These are phyloP conservation scores for Pleurotus sapidus DNA, from an alignment of 768 basidiomycete species.

Conservation along the genomic window DNA sequence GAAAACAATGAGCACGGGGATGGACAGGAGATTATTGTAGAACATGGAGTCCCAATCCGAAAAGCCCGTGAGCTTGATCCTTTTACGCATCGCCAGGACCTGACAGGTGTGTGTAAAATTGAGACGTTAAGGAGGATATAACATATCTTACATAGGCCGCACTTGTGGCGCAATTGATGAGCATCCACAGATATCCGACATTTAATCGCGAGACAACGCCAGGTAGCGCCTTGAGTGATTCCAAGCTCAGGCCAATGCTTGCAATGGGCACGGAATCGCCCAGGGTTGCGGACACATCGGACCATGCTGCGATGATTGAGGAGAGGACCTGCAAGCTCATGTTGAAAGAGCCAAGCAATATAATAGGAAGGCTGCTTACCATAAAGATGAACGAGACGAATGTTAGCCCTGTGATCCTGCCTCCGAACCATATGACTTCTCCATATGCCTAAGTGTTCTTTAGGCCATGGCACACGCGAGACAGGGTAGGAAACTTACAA, in stretches of 20 bases:
- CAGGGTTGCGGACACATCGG: conserved; percentile 63
- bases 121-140: conserved; percentile 8
- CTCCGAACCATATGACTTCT: conserved; percentile 96
- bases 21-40: conserved; percentile 95
- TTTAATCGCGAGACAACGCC: conserved; percentile 52
- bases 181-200: conserved; percentile 95
- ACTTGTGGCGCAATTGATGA: conserved; percentile 84
- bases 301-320: conserved; percentile 95
- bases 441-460: conserved; percentile 76
- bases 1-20: conserved; percentile 82
- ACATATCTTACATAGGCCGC: conserved; percentile 76
- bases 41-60: conserved; percentile 99
- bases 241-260: conserved; percentile 30
- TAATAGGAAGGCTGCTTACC: conserved; percentile 42
- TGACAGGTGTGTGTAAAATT: conserved; percentile 24
- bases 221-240: conserved; percentile 37
- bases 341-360: not conserved
- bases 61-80: conserved; percentile 93
- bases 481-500: conserved; percentile 49
- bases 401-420: conserved; percentile 82
- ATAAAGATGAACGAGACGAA: conserved; percentile 90
- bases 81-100: conserved; percentile 95
- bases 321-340: conserved; percentile 67
- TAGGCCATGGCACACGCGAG: not conserved
- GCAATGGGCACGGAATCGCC: conserved; percentile 31